A percentile compares a stretch with the other conserved stretches of the same genome.
These are phyloP conservation scores for Sungouiella thailandica DNA, from an alignment of 805 yeast species.

Conservation along the genomic window DNA sequence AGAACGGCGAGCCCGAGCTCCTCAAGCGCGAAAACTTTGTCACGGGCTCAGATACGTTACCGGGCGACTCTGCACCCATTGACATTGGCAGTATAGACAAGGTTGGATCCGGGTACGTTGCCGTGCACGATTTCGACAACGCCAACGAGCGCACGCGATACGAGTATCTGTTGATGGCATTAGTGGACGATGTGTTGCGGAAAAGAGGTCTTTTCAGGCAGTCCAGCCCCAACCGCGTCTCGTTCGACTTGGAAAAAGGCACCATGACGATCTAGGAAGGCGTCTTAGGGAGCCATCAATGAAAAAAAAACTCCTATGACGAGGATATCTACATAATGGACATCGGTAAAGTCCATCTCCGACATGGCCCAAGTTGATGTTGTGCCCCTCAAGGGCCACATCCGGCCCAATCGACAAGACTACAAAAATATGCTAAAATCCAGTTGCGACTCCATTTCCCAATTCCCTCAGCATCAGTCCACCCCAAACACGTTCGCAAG, in stretches of 20 bases:
- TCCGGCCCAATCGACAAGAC: no score
- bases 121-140: conserved; percentile 30
- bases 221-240: conserved; percentile 3
- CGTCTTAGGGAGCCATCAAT: background rate
- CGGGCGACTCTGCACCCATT: conserved; percentile 14
- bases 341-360: no score
- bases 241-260: conserved; percentile 27
- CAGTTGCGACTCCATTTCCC: no score
- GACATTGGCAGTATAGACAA: conserved; percentile 11
- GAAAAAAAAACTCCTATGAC: background rate
- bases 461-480: background rate
- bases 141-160: conserved; percentile 28
- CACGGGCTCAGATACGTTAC: conserved; percentile 6
- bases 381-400: no score
- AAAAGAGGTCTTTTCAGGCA: conserved; percentile 1
- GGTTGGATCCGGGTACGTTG: conserved; percentile 22
- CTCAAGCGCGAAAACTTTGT: conserved; percentile 6
- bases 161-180: conserved; percentile 21
- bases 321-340: no score
- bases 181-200: conserved; percentile 18
- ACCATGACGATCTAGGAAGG: conserved; percentile 10
- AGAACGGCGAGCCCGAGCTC: conserved; percentile 9
- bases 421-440: no score
- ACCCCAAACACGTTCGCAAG: conserved; percentile 15
- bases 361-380: no score